Conservation (phyloP, 2,329 filamentous ascomycete genomes). For the Ophiostoma pallidulum region DNA sequence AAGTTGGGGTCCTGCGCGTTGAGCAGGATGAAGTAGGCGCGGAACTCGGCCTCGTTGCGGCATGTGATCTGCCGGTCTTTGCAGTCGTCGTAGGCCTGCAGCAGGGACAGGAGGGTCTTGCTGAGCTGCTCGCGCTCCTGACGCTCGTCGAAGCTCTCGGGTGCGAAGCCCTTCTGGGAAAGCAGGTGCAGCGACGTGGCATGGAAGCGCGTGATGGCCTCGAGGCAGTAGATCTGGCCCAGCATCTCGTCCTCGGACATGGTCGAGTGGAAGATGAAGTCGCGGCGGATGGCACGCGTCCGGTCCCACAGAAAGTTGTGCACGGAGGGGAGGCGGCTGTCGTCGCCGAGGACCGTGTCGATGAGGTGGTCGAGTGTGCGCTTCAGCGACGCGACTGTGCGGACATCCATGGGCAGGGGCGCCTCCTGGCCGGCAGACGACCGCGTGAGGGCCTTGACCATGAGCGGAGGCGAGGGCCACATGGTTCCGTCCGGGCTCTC, state of each 20-base stretch:
- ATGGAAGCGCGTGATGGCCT: conserved; percentile 58
- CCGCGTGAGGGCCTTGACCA: conserved; percentile 59
- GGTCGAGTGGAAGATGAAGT: conserved; percentile 58
- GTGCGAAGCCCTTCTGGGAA: conserved; percentile 44
- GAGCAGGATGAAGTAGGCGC: conserved; percentile 55
- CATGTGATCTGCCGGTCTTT: conserved; percentile 47
- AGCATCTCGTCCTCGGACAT: conserved; percentile 47
- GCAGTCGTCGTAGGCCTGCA: conserved; percentile 58
- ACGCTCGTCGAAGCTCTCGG: conserved; percentile 54
- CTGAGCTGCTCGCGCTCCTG: conserved; percentile 60
- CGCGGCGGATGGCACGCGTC: conserved; percentile 56
- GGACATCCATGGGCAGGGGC: conserved; percentile 58
- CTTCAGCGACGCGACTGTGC: conserved; percentile 48
- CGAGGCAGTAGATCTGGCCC: conserved; percentile 53
- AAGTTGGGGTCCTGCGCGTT: conserved; percentile 51
- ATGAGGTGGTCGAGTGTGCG: conserved; percentile 55
- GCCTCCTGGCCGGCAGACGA: conserved; percentile 60
- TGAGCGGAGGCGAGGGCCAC: conserved; percentile 40
- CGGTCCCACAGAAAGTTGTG: conserved; percentile 62
- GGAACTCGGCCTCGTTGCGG: conserved; percentile 56
- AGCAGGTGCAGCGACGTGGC: conserved; percentile 55
- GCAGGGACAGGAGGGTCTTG: conserved; percentile 55
- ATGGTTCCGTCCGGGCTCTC: conserved; percentile 28
- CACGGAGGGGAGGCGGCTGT: conserved; percentile 39
- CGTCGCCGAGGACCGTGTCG: conserved; percentile 47